Base-by-base conservation (phyloP, 768 basidiomycete species). In the Ephemerocybe angulata region DNA sequence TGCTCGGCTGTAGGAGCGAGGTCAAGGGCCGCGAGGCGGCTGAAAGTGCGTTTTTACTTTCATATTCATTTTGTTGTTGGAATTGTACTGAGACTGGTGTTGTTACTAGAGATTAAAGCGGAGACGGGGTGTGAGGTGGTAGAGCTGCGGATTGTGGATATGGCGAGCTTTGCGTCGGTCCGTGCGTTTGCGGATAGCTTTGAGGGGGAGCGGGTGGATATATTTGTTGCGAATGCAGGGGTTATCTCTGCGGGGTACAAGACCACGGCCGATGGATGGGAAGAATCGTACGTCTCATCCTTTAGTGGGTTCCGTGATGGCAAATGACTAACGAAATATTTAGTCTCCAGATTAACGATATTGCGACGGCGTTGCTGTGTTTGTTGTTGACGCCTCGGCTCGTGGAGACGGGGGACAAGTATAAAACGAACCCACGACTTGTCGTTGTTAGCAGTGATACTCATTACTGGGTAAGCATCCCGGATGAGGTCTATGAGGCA, bases 301-400 rank as follows among this genome's bases (percentile, higher is more conserved):
- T 15, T 30, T 7, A 21, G 10, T 50, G n/a, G 27, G 10, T 15
- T 29, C 11, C n/a, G 6, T 29, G 5, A 13, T 10, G 22, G 5
- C 22, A 6, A 11, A 10, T 15, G 11, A 24, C 22, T 29, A 13
- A 47, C 17, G 6, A 10, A 15, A 22, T 17, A 13, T 29, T 27
- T 49, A 82, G 79, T 12, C 49, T 80, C 0, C 78, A 81, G 58
- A 72, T 77, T 33, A 80, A 81, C 59, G 59, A 69, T 55, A 60
- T 82, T 5, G 65, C 74, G 4, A 68, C 68, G 8, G 61, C 71
- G 2, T 64, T 79, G 2, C 64, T 78, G 0, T 60, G 68, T 3
- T 48, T 80, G 11, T 65, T 70, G 12, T 62, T 82, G 0, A 64
- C 78, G 0, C 79, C 80, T 1, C 62, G 53, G 22, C 67, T 81